Base-by-base conservation (phyloP, 1,284 basidiomycete species). In the Spongiforma sp. region DNA sequence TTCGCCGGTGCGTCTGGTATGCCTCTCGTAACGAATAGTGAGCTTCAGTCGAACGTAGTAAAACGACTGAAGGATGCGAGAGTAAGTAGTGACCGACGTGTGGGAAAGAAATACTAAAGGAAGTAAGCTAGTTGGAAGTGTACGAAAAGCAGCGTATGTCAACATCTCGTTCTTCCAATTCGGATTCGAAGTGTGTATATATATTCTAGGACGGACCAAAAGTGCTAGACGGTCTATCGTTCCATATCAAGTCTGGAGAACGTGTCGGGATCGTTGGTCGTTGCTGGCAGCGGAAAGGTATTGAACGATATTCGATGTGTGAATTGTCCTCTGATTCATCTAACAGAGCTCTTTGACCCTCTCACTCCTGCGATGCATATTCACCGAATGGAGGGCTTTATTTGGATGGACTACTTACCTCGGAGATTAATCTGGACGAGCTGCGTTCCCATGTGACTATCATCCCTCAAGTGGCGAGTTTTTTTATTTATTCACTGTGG, bases 311-410 rank as follows among this genome's bases (percentile, higher is more conserved):
- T 14, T 8, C 33, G 10, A 26, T 36, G 7, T 54, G 15, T 12
- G 24, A 11, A 24, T 30, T 19, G 12, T 14, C 17, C 19, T 26
- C 30, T 59, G 9, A 61, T 30, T 9, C 4, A 19, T 43, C 32
- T 5, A 5, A 34, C 32, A 86, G 81, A 84, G 83, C 54, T 78
- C 84, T 48, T 64, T 89, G 76, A 79, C 83, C 57, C 71, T 88
- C 69, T 76, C 81, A 28, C 75, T 89, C 72, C 72, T 89, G 72
- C 76, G 83, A 21, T 84, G 86, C 70, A 86, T 90, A 36, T 79
- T 82, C 26, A 89, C 86, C 2, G 82, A 84, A 41, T 89, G 89
- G 14, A 76, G 78, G 12, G 83, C n/a, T 90, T 5, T 79, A 77
- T 52, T 87, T 86, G 62, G 88, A 89, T 60, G 81, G 81, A 6